Base-by-base conservation (phyloP, 306 rosid species). In the Cucumis hystrix region DNA sequence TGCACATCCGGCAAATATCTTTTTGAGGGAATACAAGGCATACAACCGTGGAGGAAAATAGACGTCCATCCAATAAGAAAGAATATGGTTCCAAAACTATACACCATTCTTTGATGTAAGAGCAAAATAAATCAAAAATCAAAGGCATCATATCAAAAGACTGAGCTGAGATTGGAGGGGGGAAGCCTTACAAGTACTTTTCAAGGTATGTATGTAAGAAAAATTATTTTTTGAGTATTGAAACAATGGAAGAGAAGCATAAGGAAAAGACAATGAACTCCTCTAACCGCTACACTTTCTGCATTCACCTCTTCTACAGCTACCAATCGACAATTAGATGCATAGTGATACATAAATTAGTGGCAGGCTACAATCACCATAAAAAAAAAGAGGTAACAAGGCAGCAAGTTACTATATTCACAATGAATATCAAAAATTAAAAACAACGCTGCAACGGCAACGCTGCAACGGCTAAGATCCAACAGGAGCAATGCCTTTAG, bases 401-500 rank as follows among this genome's bases (percentile, higher is more conserved):
- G 73, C 73, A 45, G 59, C 59, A 61, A 15, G 55, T 80, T 79
- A 81, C 89, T 80, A 88, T 85, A 82, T 89, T 87, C 96, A 90
- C 97, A 90, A 74, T 59, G 60, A 79, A 80, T 78, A 83, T 18
- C 20, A 58, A 37, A 63, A 6, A 76, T 37, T 37, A 70, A 68
- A 51, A 81, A 43, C 51, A 68, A 59, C n/a, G 39, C 43, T 17
- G 21, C 54, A 77, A 62, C 56, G 75, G 54, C 54, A 12, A 11
- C 25, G 16, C n/a, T n/a, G n/a, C n/a, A n/a, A n/a, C n/a, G 16
- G 81, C 90, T 88, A 93, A 51, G 97, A 88, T 69, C 92, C 93
- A 12, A 83, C 94, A 0, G 92, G 85, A 20, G 95, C 95, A 79
- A 87, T 77, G 75, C 96, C 96, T 81, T 90, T 86, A 15, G 91